Percentiles rank a stretch among this genome's conserved stretches.
These are phyloP conservation scores for Tylopilus sp. DNA, from an alignment of 768 basidiomycete species.

Conservation along the genomic window DNA sequence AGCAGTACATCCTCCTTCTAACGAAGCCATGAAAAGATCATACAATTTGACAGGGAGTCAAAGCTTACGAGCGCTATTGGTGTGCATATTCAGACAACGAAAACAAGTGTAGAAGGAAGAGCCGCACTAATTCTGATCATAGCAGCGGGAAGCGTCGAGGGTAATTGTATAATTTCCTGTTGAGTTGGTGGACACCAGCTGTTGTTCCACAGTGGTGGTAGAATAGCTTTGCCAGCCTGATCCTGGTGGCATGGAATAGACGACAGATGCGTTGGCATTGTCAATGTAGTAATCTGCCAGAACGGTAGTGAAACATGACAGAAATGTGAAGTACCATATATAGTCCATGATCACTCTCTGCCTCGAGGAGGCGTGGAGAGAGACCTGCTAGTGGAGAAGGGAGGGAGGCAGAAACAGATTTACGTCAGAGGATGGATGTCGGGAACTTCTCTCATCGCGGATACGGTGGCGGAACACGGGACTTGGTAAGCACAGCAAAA, in stretches of 20 bases:
- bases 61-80: constrained; percentile 20
- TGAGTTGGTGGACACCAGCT: constrained; percentile 11
- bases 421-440: too few relatives aligned
- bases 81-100: not conserved
- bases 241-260: constrained; percentile 15
- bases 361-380: not conserved
- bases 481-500: not conserved
- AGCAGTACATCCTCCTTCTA: constrained; percentile 16
- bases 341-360: constrained; percentile 7
- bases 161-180: constrained; percentile 19
- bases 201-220: not conserved
- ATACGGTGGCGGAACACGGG: too few relatives aligned
- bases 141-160: constrained; percentile 20
- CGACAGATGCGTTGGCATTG: constrained; percentile 20
- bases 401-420: not conserved
- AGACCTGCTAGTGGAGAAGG: not conserved
- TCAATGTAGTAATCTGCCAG: constrained; percentile 25
- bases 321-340: not conserved
- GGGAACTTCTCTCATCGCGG: too few relatives aligned
- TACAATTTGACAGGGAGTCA: not conserved
- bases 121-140: constrained; percentile 26
- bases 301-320: constrained; percentile 14
- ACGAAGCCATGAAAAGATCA: not conserved
- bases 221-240: constrained; percentile 18
- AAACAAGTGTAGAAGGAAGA: not conserved